Percentiles rank a stretch among this genome's conserved stretches.
phyloP scores from a whole-genome alignment of 1,284 basidiomycete genomes.

The Mycocalia duriaeana region DNA sequence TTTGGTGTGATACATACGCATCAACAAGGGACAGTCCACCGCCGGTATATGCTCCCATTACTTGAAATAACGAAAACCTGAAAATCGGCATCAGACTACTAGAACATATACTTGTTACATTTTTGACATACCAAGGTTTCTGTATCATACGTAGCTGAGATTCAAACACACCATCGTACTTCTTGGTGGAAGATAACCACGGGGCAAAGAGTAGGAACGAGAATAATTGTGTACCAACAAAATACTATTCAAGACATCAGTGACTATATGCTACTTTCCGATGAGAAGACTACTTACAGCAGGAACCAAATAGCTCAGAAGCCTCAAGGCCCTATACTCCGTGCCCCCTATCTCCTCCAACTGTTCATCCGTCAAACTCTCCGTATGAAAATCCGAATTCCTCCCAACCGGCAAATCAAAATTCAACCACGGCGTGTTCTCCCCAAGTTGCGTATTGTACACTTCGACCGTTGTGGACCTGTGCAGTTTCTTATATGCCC shows the following conservation, averaged over 20 bases:
- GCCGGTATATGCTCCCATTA: conserved; percentile 49
- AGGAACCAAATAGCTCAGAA: conserved; percentile 45
- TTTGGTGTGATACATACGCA: conserved; percentile 30
- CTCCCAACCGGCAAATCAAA: conserved; percentile 46
- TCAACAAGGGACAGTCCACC: conserved; percentile 52
- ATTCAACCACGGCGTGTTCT: conserved; percentile 31
- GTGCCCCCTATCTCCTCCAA: conserved; percentile 79
- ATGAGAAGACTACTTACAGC: conserved; percentile 25
- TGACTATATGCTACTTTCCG: background rate
- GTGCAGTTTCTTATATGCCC: conserved; percentile 29
- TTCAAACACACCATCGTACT: conserved; percentile 43
- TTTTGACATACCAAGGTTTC: conserved; percentile 46
- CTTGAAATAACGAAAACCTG: conserved; percentile 45
- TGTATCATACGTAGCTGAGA: conserved; percentile 39
- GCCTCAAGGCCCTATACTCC: conserved; percentile 66
- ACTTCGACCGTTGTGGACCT: conserved; percentile 33
- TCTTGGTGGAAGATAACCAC: conserved; percentile 37
- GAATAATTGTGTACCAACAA: conserved; percentile 46
- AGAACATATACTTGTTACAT: no score
- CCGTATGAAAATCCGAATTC: conserved; percentile 73
- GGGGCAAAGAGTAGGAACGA: conserved; percentile 56
- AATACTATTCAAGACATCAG: conserved; percentile 34
- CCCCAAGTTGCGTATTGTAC: conserved; percentile 24
- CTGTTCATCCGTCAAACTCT: conserved; percentile 61
- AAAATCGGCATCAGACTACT: background rate